Evolutionary conservation across 306 rosid genomes (phyloP).

Genomic region (Canavalia gladiata): DNA sequence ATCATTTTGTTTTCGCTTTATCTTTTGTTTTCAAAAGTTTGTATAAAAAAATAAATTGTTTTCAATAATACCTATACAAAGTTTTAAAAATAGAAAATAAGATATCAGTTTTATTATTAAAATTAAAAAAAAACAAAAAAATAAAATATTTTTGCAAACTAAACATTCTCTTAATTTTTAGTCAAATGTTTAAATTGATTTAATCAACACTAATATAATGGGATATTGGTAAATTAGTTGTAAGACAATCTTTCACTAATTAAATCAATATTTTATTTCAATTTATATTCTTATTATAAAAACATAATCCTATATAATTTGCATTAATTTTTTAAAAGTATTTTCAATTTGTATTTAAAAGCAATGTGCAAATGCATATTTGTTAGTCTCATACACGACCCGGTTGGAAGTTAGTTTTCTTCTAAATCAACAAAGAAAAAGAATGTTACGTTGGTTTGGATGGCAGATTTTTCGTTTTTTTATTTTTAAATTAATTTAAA

Average conservation of each 20-base stretch:
- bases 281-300: not conserved
- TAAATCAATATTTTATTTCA: not conserved
- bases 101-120: no score
- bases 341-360: not conserved
- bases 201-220: not conserved
- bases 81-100: no score
- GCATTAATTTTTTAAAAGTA: not conserved
- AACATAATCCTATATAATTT: not conserved
- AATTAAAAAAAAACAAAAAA: no score
- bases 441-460: no score
- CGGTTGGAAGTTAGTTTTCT: not conserved
- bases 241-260: not conserved
- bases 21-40: no score
- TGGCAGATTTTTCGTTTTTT: no score
- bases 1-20: no score
- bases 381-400: not conserved
- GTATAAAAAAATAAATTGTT: no score
- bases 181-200: not conserved
- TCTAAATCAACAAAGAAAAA: not conserved
- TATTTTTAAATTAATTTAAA: no score
- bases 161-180: not conserved
- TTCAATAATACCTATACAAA: no score
- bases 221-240: not conserved
- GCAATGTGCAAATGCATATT: not conserved
- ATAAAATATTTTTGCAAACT: no score